phyloP scores from a whole-genome alignment of 2,329 filamentous ascomycete species.

The Ophiostoma ips region DNA sequence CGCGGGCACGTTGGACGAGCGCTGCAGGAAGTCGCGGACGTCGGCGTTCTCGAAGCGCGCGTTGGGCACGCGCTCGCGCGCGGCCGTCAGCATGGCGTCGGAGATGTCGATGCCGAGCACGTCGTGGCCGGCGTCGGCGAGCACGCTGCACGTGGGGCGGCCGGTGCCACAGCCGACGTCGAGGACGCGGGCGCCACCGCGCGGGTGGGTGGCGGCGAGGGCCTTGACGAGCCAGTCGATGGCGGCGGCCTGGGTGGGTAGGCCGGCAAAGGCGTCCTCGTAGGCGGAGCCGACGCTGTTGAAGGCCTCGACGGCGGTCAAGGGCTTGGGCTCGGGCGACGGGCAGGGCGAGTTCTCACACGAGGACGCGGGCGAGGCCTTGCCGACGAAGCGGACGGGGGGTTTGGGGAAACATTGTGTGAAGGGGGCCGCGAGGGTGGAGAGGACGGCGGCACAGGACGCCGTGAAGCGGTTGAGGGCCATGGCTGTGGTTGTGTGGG shows the following conservation, averaged over 20 bases:
- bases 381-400: not conserved
- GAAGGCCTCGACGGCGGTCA: constrained; percentile 16
- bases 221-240: constrained; percentile 16
- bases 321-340: not conserved
- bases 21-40: constrained; percentile 13
- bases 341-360: not conserved
- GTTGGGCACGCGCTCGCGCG: constrained; percentile 15
- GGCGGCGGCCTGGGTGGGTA: constrained; percentile 14
- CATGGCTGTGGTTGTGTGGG: not conserved
- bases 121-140: constrained; percentile 18
- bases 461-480: not conserved
- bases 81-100: constrained; percentile 16
- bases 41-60: constrained; percentile 17
- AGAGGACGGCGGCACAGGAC: constrained; percentile 1
- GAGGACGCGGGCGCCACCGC: constrained; percentile 11
- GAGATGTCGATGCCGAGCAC: constrained; percentile 20
- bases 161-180: constrained; percentile 21
- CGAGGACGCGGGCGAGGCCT: not conserved
- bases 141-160: constrained; percentile 14
- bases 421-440: not conserved
- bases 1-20: not conserved
- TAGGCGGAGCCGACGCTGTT: constrained; percentile 18
- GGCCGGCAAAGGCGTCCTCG: constrained; percentile 17
- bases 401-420: not conserved
- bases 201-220: constrained; percentile 7